phyloP scores from a whole-genome alignment of 257 asterid species.

The Cinchona pubescens region DNA sequence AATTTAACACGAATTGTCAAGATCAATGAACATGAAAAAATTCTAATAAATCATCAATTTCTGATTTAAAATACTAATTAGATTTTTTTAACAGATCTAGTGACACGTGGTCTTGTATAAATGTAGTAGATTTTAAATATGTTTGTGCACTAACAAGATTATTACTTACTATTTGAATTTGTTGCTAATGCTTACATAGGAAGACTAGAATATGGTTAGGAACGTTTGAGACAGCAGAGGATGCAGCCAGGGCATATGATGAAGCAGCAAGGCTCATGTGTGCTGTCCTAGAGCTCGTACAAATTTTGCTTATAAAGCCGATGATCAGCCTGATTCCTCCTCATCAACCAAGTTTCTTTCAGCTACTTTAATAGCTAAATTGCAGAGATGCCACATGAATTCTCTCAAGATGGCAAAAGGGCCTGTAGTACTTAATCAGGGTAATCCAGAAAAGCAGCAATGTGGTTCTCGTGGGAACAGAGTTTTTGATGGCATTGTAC shows the following conservation, averaged over 20 bases:
- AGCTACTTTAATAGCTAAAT: constrained; percentile 51
- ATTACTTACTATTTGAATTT: not conserved
- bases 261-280: constrained; percentile 77
- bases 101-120: no score
- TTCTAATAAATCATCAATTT: no score
- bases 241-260: constrained; percentile 75
- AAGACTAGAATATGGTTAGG: constrained; percentile 80
- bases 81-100: no score
- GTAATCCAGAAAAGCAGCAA: constrained; percentile 10
- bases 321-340: constrained; percentile 26
- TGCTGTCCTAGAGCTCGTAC: constrained; percentile 64
- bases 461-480: not conserved
- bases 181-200: constrained; percentile 27
- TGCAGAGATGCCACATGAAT: constrained; percentile 61
- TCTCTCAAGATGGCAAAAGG: constrained; percentile 46
- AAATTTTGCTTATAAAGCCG: constrained; percentile 46
- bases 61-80: no score
- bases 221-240: constrained; percentile 77
- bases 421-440: constrained; percentile 8
- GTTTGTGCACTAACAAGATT: not conserved
- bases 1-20: no score
- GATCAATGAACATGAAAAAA: no score
- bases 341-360: constrained; percentile 45
- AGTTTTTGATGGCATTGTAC: constrained; percentile 4
- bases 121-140: no score